Conservation (phyloP, 257 asterid genomes). For the Anisodus tanguticus region DNA sequence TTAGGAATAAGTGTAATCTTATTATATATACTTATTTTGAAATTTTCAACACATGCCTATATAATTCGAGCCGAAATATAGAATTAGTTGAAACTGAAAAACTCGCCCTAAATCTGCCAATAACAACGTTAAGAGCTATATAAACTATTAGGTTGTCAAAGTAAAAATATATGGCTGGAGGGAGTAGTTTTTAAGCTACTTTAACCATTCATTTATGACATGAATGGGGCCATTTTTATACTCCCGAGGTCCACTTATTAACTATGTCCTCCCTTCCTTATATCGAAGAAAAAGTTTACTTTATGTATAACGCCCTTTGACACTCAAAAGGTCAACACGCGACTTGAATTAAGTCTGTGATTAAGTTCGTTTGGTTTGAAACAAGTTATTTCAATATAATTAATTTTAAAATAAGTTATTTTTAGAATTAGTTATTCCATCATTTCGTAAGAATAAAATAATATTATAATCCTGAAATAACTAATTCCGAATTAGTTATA, state of each 20-base stretch:
- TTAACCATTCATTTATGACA: neutral
- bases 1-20: neutral
- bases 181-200: neutral
- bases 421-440: no score
- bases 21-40: no score
- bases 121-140: neutral
- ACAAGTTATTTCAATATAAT: no score
- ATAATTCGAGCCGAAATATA: neutral
- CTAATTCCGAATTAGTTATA: no score
- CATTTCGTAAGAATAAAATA: no score
- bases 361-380: no score
- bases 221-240: neutral
- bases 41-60: no score
- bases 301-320: neutral
- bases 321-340: neutral
- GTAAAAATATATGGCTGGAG: neutral
- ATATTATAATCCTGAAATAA: no score
- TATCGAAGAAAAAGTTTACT: neutral
- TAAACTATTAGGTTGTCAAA: neutral
- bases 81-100: neutral
- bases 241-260: neutral
- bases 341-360: no score
- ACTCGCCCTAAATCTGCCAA: neutral
- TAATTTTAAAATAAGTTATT: no score
- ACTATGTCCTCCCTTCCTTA: neutral